These are phyloP conservation scores for Hypsizygus marmoreus DNA, from an alignment of 768 basidiomycete species.

Conservation along the genomic window DNA sequence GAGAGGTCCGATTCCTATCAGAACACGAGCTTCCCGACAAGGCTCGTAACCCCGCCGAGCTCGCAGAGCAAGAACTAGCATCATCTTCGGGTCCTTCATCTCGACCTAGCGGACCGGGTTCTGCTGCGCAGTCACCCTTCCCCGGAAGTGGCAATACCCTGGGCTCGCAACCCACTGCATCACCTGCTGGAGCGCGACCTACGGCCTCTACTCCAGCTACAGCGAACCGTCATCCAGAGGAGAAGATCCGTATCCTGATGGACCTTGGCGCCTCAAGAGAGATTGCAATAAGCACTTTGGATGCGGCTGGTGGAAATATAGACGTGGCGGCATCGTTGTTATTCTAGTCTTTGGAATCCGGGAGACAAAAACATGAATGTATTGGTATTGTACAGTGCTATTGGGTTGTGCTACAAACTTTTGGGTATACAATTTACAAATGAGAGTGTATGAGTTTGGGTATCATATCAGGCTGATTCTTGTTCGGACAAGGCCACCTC, in stretches of 20 bases:
- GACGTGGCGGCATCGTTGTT: constrained; percentile 88
- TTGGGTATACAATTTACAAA: constrained; percentile 19
- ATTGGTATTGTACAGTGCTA: constrained; percentile 28
- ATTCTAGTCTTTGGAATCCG: constrained; percentile 47
- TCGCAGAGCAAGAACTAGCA: constrained; percentile 19
- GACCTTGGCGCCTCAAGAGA: constrained; percentile 78
- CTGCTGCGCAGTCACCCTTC: constrained; percentile 41
- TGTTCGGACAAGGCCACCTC: constrained; percentile 81
- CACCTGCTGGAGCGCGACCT: constrained; percentile 20
- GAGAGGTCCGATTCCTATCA: constrained; percentile 85
- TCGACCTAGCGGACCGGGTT: constrained; percentile 6
- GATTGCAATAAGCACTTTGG: constrained; percentile 72
- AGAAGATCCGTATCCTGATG: constrained; percentile 63
- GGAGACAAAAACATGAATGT: constrained; percentile 14
- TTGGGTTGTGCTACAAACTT: constrained; percentile 19
- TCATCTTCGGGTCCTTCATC: constrained; percentile 22
- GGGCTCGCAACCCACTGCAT: constrained; percentile 41
- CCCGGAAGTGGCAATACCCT: constrained; percentile 71
- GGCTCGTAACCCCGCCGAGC: constrained; percentile 52
- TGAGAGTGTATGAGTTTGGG: neutral
- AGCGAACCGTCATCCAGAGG: constrained; percentile 52
- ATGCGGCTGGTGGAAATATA: constrained; percentile 82
- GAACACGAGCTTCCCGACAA: constrained; percentile 95
- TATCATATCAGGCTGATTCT: constrained; percentile 74
- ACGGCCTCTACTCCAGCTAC: constrained; percentile 26